Evolutionary conservation across 176 grass and related monocot species (phyloP), one percentile per base, ranked within the genome.

Genomic region (Phyllostachys edulis): DNA sequence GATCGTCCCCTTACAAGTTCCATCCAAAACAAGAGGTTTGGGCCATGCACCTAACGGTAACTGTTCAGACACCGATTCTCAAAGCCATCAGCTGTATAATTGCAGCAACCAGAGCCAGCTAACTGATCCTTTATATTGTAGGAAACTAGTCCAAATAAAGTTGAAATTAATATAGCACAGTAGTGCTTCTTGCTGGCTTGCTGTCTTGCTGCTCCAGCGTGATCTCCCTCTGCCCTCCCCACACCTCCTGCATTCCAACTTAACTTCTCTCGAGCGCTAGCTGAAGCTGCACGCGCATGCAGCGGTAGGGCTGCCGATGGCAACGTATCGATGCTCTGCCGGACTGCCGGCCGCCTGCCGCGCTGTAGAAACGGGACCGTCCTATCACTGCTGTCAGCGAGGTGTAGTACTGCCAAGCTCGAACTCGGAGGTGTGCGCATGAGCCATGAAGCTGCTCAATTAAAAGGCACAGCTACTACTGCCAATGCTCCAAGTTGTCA

Each of bases 341-440:
- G 26, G 45, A 34, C 39, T 55, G 60, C n/a, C 47, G 37, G 6
- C 21, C 69, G 32, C 56, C 41, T 77, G 42, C 56, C 42, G 42
- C 69, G 80, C 37, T 78, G 80, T 71, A 70, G 24, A 84, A 49
- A 39, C 49, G 86, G 86, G 80, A 50, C 72, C 67, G 26, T 61
- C 39, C 49, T 46, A 56, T 54, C 82, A 32, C 49, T 51, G 71
- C 61, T 82, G 84, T 71, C 67, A 29, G 56, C 52, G 54, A 71
- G 27, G 84, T 23, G 18, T 14, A 44, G 60, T 29, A 27, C 12
- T 47, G 0, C 3, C 42, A 45, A 50, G 42, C 41, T 13, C 12
- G 12, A 64, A 36, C 39, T 45, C 29, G 41, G 17, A 17, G 38
- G 50, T 6, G 46, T 5, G 59, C n/a, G 60, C 60, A 57, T 65